Conservation (phyloP, 257 asterid species). For the Eustoma russellianum region DNA sequence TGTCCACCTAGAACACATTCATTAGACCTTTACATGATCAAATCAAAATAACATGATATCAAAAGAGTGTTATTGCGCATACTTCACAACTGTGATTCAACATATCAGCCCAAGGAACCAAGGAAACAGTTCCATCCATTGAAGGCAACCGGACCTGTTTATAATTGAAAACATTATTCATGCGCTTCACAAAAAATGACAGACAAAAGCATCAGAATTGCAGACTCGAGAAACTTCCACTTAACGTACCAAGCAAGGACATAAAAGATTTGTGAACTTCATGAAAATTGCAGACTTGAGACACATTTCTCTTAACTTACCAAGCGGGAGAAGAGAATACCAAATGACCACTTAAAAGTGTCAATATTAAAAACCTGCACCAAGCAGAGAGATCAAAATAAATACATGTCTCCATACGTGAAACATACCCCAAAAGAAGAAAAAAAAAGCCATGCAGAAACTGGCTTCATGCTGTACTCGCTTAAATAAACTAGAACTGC, state of each 20-base stretch:
- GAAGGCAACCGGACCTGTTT: constrained; percentile 85
- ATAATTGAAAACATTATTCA: too few relatives aligned
- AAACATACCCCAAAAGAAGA: background rate
- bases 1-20: constrained; percentile 48
- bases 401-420: constrained; percentile 1
- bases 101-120: constrained; percentile 99
- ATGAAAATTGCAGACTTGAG: background rate
- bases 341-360: constrained; percentile 86
- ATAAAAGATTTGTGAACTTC: too few relatives aligned
- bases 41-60: constrained; percentile 8
- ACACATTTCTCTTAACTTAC: too few relatives aligned
- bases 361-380: constrained; percentile 80
- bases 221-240: too few relatives aligned
- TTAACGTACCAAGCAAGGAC: too few relatives aligned
- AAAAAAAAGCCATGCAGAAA: too few relatives aligned
- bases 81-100: constrained; percentile 87
- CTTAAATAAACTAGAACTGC: too few relatives aligned
- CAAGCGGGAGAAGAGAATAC: constrained; percentile 92
- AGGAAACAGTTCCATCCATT: constrained; percentile 77
- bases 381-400: constrained; percentile 12
- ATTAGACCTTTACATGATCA: constrained; percentile 13
- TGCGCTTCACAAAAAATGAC: too few relatives aligned
- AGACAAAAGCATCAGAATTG: too few relatives aligned
- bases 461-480: background rate
- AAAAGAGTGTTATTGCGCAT: constrained; percentile 10